Conservation (phyloP, 1,284 basidiomycete species). For the Pyrrhoderma lamaoense region DNA sequence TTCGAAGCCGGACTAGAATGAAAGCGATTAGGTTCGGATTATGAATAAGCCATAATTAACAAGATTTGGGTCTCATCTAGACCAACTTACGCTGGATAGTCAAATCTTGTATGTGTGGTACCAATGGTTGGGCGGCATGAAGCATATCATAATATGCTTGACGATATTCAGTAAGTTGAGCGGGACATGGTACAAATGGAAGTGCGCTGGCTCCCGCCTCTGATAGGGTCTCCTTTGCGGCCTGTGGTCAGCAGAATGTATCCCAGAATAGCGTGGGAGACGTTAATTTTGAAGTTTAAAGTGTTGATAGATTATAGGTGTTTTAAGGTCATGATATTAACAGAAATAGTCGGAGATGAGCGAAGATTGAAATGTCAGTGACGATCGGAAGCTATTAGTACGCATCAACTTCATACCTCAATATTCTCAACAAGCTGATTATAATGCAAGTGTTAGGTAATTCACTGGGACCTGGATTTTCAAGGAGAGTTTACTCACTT, state of each 20-base stretch:
- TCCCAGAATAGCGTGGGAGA: not conserved
- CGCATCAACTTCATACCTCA: conserved; percentile 2
- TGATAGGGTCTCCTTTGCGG: conserved; percentile 13
- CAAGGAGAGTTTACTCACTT: conserved; percentile 2
- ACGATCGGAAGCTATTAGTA: not conserved
- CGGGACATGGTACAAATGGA: conserved; percentile 11
- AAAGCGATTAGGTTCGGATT: not conserved
- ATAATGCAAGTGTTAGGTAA: not conserved
- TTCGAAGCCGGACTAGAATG: conserved; percentile 12
- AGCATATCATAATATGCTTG: conserved; percentile 14
- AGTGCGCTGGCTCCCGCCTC: conserved; percentile 13
- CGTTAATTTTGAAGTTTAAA: not conserved
- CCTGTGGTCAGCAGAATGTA: no score
- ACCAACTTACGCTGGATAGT: conserved; percentile 12
- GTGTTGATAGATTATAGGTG: not conserved
- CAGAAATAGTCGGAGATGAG: not conserved
- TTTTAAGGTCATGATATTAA: not conserved
- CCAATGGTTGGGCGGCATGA: conserved; percentile 6
- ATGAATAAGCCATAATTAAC: not conserved
- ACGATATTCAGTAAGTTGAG: conserved; percentile 5
- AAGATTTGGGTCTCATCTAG: not conserved
- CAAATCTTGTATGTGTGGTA: conserved; percentile 10
- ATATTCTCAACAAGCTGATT: conserved; percentile 11
- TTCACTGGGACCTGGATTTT: not conserved
- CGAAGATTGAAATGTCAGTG: not conserved